A percentile compares a stretch with the other conserved stretches of the same genome.
Evolutionary conservation across 495 filamentous ascomycete species (phyloP).

Genomic region (Thermochaetoides thermophila): DNA sequence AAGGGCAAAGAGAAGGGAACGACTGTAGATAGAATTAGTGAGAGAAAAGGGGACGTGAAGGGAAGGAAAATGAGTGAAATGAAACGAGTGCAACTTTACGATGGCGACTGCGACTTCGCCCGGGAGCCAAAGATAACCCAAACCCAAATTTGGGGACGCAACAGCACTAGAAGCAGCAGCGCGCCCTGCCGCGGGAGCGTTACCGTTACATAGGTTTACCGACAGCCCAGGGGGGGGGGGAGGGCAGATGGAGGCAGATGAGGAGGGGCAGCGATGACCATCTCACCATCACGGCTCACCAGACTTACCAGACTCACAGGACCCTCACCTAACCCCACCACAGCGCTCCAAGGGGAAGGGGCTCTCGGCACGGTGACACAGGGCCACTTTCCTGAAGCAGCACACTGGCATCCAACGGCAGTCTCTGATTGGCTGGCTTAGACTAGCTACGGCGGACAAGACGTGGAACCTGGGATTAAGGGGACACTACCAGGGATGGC

Average conservation of each 20-base stretch:
- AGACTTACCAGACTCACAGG: too few relatives aligned
- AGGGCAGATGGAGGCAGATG: too few relatives aligned
- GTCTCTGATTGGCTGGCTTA: conserved; percentile 13
- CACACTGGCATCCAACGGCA: conserved; percentile 3
- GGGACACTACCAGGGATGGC: conserved; percentile 10
- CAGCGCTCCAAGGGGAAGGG: conserved; percentile 7
- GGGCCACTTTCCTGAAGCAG: conserved; percentile 15
- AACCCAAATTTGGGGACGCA: conserved; percentile 6
- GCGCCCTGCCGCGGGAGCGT: too few relatives aligned
- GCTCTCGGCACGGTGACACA: conserved; percentile 6
- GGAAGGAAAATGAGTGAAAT: conserved; percentile 11
- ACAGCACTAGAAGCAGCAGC: conserved; percentile 8
- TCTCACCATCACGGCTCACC: too few relatives aligned
- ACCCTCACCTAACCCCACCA: too few relatives aligned
- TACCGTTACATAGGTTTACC: too few relatives aligned
- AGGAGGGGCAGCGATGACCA: too few relatives aligned
- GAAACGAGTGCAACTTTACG: too few relatives aligned
- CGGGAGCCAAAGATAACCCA: conserved; percentile 12
- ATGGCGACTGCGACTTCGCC: too few relatives aligned
- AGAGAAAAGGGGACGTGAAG: too few relatives aligned
- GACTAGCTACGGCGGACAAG: conserved; percentile 4
- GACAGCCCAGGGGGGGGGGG: too few relatives aligned
- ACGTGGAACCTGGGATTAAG: conserved; percentile 15
- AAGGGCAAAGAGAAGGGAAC: conserved; percentile 5
- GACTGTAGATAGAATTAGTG: too few relatives aligned